A percentile compares a stretch with the other conserved stretches of the same genome.
Conservation (phyloP, 257 asterid species). For the Petrea volubilis region DNA sequence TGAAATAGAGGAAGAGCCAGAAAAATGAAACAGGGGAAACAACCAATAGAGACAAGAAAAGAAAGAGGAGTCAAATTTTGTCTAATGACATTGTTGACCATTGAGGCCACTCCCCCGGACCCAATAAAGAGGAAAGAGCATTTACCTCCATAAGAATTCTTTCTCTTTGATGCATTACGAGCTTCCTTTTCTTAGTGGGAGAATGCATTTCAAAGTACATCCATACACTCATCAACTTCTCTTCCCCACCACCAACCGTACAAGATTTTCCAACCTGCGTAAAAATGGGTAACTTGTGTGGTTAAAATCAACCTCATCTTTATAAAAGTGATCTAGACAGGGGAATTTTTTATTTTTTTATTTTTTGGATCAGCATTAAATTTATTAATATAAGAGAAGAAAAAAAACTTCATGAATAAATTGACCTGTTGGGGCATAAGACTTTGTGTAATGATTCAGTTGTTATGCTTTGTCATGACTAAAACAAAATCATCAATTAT, state of each 20-base stretch:
- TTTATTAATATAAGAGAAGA: slow-evolving; percentile 2
- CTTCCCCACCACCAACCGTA: slow-evolving; percentile 57
- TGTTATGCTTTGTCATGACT: slow-evolving; percentile 3
- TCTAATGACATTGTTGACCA: slow-evolving; percentile 68
- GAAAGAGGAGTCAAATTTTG: slow-evolving; percentile 65
- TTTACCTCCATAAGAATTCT: slow-evolving; percentile 45
- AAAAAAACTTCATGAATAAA: slow-evolving; percentile 1
- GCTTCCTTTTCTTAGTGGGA: slow-evolving; percentile 62
- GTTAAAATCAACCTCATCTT: slow-evolving; percentile 15
- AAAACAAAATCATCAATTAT: neutral
- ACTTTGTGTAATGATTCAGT: neutral
- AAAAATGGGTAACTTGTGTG: slow-evolving; percentile 30
- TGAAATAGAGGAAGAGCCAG: slow-evolving; percentile 23
- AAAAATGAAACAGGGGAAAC: slow-evolving; percentile 34
- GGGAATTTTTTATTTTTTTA: slow-evolving; percentile 6
- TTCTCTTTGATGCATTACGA: slow-evolving; percentile 48
- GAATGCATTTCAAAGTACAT: slow-evolving; percentile 59
- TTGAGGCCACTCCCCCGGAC: slow-evolving; percentile 59
- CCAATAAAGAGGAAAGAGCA: slow-evolving; percentile 50
- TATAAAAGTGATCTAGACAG: slow-evolving; percentile 20
- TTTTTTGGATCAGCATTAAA: slow-evolving; percentile 19
- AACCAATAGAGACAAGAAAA: slow-evolving; percentile 67
- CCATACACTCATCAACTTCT: slow-evolving; percentile 46
- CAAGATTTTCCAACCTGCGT: slow-evolving; percentile 35
- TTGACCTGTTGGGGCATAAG: slow-evolving; percentile 2